phyloP scores from a whole-genome alignment of 176 grass and related monocot genomes.

The Hordeum vulgare region MorexV3_pseudomolecules_assembly NC_058520.1:52794558-52795057 shows the following conservation, averaged over 20 bases:
- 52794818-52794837: conserved; percentile 2
- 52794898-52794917: neutral
- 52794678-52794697: conserved; percentile 49
- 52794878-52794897: neutral
- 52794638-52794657: conserved; percentile 31
- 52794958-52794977: conserved; percentile 38
- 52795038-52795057: conserved; percentile 93
- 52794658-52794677: conserved; percentile 43
- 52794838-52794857: neutral
- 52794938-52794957: conserved; percentile 35
- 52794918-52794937: conserved; percentile 42
- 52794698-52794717: conserved; percentile 39
- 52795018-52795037: conserved; percentile 32
- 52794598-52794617: neutral
- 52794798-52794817: neutral
- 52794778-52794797: neutral
- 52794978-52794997: conserved; percentile 77
- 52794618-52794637: neutral
- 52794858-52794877: neutral
- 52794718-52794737: conserved; percentile 44
- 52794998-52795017: conserved; percentile 43
- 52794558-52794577: conserved; percentile 14
- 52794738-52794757: neutral
- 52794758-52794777: neutral
- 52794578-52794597: neutral